Evolutionary conservation across 441 rosid genomes (phyloP).

Genomic region (Pelargonium cotyledonis): DNA sequence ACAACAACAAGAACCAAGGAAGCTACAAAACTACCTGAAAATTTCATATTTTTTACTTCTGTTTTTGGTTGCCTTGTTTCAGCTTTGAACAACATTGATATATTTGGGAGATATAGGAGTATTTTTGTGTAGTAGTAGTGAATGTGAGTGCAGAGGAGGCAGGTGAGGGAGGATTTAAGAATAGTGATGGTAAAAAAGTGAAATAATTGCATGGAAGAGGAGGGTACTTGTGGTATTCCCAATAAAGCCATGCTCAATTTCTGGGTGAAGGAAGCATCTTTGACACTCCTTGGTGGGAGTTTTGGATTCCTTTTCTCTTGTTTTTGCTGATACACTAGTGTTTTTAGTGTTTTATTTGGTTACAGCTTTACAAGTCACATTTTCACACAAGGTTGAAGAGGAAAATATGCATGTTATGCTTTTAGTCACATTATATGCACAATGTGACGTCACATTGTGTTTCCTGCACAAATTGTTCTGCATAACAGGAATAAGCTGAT

Average conservation of each 20-base stretch:
- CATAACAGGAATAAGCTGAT: too few relatives aligned
- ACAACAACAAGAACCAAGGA: conserved; percentile 25
- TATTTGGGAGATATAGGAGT: too few relatives aligned
- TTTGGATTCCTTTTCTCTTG: conserved; percentile 19
- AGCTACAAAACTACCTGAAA: conserved; percentile 20
- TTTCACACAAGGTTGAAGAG: too few relatives aligned
- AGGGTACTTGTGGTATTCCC: conserved; percentile 14
- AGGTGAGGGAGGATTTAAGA: conserved; percentile 30
- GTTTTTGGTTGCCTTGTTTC: background rate
- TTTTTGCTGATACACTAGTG: conserved; percentile 18
- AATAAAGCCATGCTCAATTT: conserved; percentile 25
- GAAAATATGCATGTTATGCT: too few relatives aligned
- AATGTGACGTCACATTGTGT: too few relatives aligned
- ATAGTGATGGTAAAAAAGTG: conserved; percentile 16
- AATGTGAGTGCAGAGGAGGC: conserved; percentile 22
- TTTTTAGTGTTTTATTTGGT: too few relatives aligned
- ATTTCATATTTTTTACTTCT: conserved; percentile 25
- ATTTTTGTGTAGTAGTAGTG: conserved; percentile 1
- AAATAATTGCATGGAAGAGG: conserved; percentile 19
- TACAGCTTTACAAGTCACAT: too few relatives aligned
- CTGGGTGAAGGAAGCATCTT: conserved; percentile 27
- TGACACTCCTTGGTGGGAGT: conserved; percentile 15
- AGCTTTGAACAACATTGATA: too few relatives aligned
- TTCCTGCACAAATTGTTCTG: too few relatives aligned
- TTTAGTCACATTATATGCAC: too few relatives aligned